Evolutionary conservation across 139 green algal species (phyloP), one percentile per base, ranked within the genome.

Genomic region (Micromonas pusilla): DNA sequence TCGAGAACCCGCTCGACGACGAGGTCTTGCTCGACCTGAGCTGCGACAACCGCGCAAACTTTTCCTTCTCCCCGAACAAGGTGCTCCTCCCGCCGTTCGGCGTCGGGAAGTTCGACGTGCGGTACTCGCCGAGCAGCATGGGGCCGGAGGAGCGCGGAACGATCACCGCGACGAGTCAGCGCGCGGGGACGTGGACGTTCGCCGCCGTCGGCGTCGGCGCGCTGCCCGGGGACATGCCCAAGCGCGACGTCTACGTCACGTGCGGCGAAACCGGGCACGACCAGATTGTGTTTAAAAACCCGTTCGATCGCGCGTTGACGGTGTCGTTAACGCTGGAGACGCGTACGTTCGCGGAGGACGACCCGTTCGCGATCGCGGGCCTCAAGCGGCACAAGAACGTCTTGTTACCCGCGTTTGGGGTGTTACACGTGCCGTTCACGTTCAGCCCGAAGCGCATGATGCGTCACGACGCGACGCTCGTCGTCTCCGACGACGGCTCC

Each of bases 1-100:
- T 92, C 9, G 62, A 81, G 23, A 93, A 93, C 84, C 88, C 89
- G 19, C 71, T 88, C 25, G 73, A 36, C 0, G 72, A 70, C 2
- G 72, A 83, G 32, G 36, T 81, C 2, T 30, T 76, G 23, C 57
- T 84, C 60, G 20, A 34, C 2, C 4, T 66, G 66, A 68, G 32
- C 16, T 77, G 66, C 5, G 36, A 26, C 76, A 88, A 88, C 79
- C 57, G 76, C 5, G 74, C 62, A 0, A 82, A 83, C 82, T 88
- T 87, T 39, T 70, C 31, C 32, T 30, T 84, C 34, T 21, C 33
- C 6, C 53, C 79, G 67, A 52, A 36, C 5, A 5, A 54, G 39
- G 3, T 83, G 34, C 65, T 72, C 9, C 52, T 87, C 25, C 76
- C 79, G 2, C 72, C 85, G 2, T 82, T 76, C 64, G 81, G 73